A percentile compares a stretch with the other conserved stretches of the same genome.
Conservation (phyloP, 2,329 filamentous ascomycete species). For the Didymella sp. region DNA sequence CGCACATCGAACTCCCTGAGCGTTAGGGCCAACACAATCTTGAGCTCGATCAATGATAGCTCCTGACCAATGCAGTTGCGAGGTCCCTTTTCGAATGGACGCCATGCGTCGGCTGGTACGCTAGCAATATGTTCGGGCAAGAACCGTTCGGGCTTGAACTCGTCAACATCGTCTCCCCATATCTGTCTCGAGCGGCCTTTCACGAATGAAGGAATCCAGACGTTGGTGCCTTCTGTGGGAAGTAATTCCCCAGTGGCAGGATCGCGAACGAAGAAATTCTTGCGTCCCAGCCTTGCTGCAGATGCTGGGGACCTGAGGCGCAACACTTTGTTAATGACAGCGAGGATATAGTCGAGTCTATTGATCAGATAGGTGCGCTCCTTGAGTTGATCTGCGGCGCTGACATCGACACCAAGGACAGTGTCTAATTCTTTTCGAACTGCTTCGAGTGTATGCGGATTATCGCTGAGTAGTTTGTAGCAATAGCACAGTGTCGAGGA, state of each 20-base stretch:
- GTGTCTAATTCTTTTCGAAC: conserved; percentile 41
- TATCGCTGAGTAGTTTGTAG: conserved; percentile 35
- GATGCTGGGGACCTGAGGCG: conserved; percentile 45
- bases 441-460: conserved; percentile 31
- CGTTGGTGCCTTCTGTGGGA: conserved; percentile 28
- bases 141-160: conserved; percentile 38
- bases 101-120: conserved; percentile 32
- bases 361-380: conserved; percentile 39
- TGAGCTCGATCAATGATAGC: conserved; percentile 27
- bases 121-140: conserved; percentile 23
- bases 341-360: conserved; percentile 38
- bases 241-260: conserved; percentile 27
- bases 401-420: conserved; percentile 36
- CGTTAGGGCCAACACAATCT: conserved; percentile 30
- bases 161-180: conserved; percentile 27
- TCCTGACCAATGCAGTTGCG: conserved; percentile 35
- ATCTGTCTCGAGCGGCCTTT: conserved; percentile 27
- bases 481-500: conserved; percentile 43
- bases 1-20: conserved; percentile 37
- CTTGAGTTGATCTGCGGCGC: conserved; percentile 22
- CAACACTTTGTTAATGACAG: conserved; percentile 48
- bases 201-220: conserved; percentile 26
- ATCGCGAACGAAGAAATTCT: conserved; percentile 24
- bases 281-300: conserved; percentile 30
- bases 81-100: conserved; percentile 51